Evolutionary conservation across 495 filamentous ascomycete species (phyloP), one percentile per base, ranked within the genome.

Genomic region (Viridothelium virens): DNA sequence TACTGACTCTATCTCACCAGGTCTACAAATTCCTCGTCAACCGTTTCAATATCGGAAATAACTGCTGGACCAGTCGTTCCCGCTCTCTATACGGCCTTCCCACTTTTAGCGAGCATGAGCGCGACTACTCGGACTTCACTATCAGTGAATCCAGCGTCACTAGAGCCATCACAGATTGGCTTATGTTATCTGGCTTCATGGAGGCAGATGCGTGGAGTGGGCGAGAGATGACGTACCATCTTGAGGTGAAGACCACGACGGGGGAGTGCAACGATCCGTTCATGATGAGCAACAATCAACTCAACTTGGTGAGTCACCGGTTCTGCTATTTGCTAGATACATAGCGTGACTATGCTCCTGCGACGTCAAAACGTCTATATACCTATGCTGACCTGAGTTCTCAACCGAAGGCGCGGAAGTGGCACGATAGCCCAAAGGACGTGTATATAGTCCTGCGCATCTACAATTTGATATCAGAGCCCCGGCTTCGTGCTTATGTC

Each of bases 171-270:
- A 46, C 48, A 38, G 4, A 41, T 9, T 65, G 66, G 66, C 66
- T 68, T 16, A 18, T 14, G n/a, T 53, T 18, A 11, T 53, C 48
- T 16, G 48, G 48, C 5, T 53, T 11, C 16, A n/a, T 3, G 5
- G 53, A 38, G 3, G 46, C 38, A 12, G 14, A 46, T 3, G 11
- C 37, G 59, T 41, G 38, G 38, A 36, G 16, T 14, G 59, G 33
- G 38, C 38, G 31, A 36, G 14, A 53, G 10, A 12, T 62, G 33
- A 69, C 67, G 2, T 66, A 61, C 46, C 67, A 65, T 59, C 18
- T 65, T 59, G 67, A 69, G 61, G 67, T 69, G 50, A 69, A 69
- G 63, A 47, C 63, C 6, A 69, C 67, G 38, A 61, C 34, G n/a
- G 67, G 63, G 3, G 16, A 16, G 4, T 56, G 63, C 47, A 31